A percentile compares a stretch with the other conserved stretches of the same genome.
These are phyloP conservation scores for Tolypocladium ovalisporum DNA, from an alignment of 2,329 filamentous ascomycete species.

Conservation along the genomic window DNA sequence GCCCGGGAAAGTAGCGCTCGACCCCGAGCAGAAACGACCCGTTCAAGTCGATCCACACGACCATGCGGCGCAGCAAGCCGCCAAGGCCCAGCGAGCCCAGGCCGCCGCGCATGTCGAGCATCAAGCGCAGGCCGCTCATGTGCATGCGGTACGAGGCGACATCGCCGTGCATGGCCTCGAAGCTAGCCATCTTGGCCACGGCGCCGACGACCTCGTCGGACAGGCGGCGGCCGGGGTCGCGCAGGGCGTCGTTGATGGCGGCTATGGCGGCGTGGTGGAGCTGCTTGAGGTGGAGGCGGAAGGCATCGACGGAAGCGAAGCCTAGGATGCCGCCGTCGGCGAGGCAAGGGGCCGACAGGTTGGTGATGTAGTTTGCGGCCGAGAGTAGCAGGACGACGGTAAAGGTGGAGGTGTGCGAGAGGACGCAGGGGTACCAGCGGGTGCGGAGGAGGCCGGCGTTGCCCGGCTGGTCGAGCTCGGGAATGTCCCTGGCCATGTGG, in stretches of 20 bases:
- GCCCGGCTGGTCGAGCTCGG: constrained; percentile 14
- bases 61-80: constrained; percentile 32
- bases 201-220: constrained; percentile 34
- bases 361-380: constrained; percentile 13
- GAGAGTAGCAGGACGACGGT: constrained; percentile 16
- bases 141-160: constrained; percentile 30
- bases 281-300: constrained; percentile 20
- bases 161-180: constrained; percentile 38
- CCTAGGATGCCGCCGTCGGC: not conserved
- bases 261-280: constrained; percentile 32
- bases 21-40: constrained; percentile 23
- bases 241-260: constrained; percentile 28
- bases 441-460: constrained; percentile 14
- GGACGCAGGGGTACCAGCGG: constrained; percentile 17
- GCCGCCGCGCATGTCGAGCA: constrained; percentile 33
- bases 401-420: constrained; percentile 12
- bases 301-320: constrained; percentile 4
- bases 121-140: constrained; percentile 32
- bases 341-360: not conserved
- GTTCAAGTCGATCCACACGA: constrained; percentile 37
- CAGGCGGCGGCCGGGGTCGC: constrained; percentile 11
- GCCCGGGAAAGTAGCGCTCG: constrained; percentile 19
- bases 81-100: constrained; percentile 26
- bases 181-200: constrained; percentile 39
- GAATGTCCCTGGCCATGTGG: constrained; percentile 18